A percentile compares a stretch with the other conserved stretches of the same genome.
Conservation (phyloP, 305 asterid species). For the Rubia peregrina region DNA sequence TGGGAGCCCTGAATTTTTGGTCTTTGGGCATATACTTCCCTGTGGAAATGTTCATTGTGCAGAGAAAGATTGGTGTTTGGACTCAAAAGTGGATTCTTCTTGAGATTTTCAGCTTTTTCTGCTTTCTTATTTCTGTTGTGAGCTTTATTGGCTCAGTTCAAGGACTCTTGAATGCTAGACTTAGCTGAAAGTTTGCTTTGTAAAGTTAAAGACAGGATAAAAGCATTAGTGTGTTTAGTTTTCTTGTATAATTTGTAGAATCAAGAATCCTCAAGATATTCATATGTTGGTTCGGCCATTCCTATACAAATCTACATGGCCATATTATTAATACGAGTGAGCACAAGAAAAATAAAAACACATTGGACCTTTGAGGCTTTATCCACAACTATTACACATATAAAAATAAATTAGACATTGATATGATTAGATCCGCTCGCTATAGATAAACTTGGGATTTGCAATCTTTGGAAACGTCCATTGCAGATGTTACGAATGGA, state of each 20-base stretch:
- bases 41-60: conserved; percentile 55
- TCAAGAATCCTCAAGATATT: not conserved
- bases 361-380: too few species aligned
- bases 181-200: conserved; percentile 24
- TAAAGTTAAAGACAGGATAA: not conserved
- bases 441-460: too few species aligned
- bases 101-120: conserved; percentile 34
- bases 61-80: conserved; percentile 41
- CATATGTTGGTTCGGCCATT: too few species aligned
- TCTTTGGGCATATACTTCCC: conserved; percentile 66
- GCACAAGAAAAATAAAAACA: too few species aligned
- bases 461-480: too few species aligned
- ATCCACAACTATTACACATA: too few species aligned
- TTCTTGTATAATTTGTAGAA: not conserved
- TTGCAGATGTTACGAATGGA: too few species aligned
- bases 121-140: conserved; percentile 33
- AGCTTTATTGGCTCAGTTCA: conserved; percentile 49
- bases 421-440: too few species aligned
- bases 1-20: conserved; percentile 71
- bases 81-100: conserved; percentile 51
- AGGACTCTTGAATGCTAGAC: conserved; percentile 43
- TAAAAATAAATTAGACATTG: too few species aligned
- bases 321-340: not conserved
- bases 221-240: too few species aligned
- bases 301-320: not conserved